Evolutionary conservation across 2,329 filamentous ascomycete species (phyloP), one percentile per base, ranked within the genome.

Genomic region (Fusarium sp.): DNA sequence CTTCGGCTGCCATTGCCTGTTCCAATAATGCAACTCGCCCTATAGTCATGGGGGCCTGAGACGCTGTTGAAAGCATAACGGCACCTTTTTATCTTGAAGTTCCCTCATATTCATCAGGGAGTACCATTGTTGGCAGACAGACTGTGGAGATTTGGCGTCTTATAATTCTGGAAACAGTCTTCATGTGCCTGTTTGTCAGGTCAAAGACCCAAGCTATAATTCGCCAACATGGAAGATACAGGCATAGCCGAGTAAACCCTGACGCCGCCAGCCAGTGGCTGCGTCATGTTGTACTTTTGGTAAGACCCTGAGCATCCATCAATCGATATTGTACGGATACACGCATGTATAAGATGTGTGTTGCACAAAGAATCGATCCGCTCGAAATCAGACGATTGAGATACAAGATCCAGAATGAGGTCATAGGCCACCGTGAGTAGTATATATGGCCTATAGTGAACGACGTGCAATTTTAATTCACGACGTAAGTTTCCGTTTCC

Each of bases 191-290:
- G 38, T 53, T 52, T 38, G 42, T 25, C 54, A 59, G 27, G 20
- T 52, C 42, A 27, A 24, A 34, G 32, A 29, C 25, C 43, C 20
- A 25, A 40, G 45, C 30, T 46, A 40, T 38, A 50, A 57, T 70
- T 63, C 30, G 58, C 45, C 40, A 42, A 54, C 43, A 43, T 50
- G 50, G 46, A 58, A 32, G 43, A 32, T 32, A 53, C 57, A 27
- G 25, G 50, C 25, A 32, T 30, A 59, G 45, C 65, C 55, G 52
- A 46, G 29, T 24, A 54, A 71, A 71, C 63, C 46, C 50, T 57
- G 32, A 42, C 51, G 40, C 54, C 44, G 51, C 38, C 44, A 56
- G 47, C 24, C 24, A 24, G 61, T 60, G 62, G 61, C 63, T 53
- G 46, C 34, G 34, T 34, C 18, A 18, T 32, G 53, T 53, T 50